Evolutionary conservation across 2,329 filamentous ascomycete species (phyloP).

Genomic region (Microascus cirrosus): DNA sequence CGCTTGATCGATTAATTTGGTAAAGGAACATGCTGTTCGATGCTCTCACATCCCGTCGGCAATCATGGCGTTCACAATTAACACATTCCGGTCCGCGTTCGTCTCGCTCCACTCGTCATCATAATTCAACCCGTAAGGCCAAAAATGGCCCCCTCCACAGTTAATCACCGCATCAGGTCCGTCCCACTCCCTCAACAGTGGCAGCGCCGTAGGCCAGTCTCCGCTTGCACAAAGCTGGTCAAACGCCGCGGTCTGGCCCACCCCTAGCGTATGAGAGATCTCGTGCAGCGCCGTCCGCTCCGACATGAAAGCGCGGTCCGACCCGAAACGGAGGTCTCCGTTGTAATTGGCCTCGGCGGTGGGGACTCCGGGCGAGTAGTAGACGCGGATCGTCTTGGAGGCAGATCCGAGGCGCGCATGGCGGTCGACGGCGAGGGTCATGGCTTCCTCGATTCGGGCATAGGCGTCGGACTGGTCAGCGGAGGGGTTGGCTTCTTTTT

Average conservation of each 20-base stretch:
- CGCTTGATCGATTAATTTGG: no score
- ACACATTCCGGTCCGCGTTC: slow-evolving; percentile 29
- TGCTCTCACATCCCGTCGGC: slow-evolving; percentile 19
- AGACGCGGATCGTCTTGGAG: slow-evolving; percentile 24
- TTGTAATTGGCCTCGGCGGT: slow-evolving; percentile 34
- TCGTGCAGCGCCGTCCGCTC: slow-evolving; percentile 37
- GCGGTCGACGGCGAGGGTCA: slow-evolving; percentile 26
- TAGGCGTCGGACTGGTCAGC: slow-evolving; percentile 31
- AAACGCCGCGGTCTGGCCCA: slow-evolving; percentile 31
- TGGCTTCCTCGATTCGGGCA: slow-evolving; percentile 27
- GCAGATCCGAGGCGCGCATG: slow-evolving; percentile 21
- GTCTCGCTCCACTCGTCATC: slow-evolving; percentile 33
- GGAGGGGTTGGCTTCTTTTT: slow-evolving; percentile 25
- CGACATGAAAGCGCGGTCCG: slow-evolving; percentile 32
- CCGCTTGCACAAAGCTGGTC: slow-evolving; percentile 23
- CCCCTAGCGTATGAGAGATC: slow-evolving; percentile 33
- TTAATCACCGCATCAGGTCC: slow-evolving; percentile 22
- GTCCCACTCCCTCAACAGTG: slow-evolving; percentile 28
- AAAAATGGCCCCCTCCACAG: slow-evolving; percentile 26
- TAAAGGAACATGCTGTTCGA: not conserved
- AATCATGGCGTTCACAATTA: slow-evolving; percentile 32
- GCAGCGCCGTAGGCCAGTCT: slow-evolving; percentile 27
- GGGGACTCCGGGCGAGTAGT: slow-evolving; percentile 29
- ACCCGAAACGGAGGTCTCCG: slow-evolving; percentile 34
- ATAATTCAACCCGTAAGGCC: slow-evolving; percentile 29